Conservation (phyloP, 2,329 filamentous ascomycete genomes). For the Fusarium albosuccineum region DNA sequence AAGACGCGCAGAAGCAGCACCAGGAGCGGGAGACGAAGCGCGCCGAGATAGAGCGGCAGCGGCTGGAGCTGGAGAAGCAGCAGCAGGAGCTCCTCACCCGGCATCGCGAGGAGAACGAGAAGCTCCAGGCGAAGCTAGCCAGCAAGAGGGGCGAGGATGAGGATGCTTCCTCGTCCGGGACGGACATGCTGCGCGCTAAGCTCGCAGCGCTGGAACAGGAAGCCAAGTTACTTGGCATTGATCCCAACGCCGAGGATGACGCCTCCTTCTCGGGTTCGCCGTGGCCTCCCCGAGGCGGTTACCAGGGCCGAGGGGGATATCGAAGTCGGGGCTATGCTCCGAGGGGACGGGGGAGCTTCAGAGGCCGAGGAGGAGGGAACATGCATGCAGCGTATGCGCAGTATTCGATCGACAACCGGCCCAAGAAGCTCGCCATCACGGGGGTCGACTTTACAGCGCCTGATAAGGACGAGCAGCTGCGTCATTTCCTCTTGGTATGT, state of each 20-base stretch:
- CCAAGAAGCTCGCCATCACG: slow-evolving; percentile 74
- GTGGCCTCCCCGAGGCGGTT: slow-evolving; percentile 46
- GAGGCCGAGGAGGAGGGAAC: slow-evolving; percentile 59
- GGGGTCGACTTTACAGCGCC: slow-evolving; percentile 73
- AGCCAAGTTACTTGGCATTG: slow-evolving; percentile 76
- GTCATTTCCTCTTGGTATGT: slow-evolving; percentile 78
- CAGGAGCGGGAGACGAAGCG: slow-evolving; percentile 75
- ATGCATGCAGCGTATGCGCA: slow-evolving; percentile 69
- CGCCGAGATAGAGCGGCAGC: slow-evolving; percentile 72
- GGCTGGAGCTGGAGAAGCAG: slow-evolving; percentile 74
- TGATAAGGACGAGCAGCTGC: slow-evolving; percentile 75
- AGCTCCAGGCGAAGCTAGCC: slow-evolving; percentile 68
- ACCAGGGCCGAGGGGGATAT: slow-evolving; percentile 49
- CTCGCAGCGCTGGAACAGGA: slow-evolving; percentile 80
- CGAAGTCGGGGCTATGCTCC: slow-evolving; percentile 47
- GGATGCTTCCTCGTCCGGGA: slow-evolving; percentile 59
- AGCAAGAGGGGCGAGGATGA: slow-evolving; percentile 48
- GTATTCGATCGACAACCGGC: slow-evolving; percentile 81
- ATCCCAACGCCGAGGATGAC: slow-evolving; percentile 66
- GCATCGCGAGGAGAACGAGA: slow-evolving; percentile 76
- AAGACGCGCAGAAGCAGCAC: slow-evolving; percentile 77
- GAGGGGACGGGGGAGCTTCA: slow-evolving; percentile 55
- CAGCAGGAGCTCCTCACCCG: slow-evolving; percentile 71
- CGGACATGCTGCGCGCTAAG: slow-evolving; percentile 76
- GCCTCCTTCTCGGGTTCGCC: slow-evolving; percentile 48